Conservation (phyloP, 495 filamentous ascomycete genomes). For the Neurospora sp. region DNA sequence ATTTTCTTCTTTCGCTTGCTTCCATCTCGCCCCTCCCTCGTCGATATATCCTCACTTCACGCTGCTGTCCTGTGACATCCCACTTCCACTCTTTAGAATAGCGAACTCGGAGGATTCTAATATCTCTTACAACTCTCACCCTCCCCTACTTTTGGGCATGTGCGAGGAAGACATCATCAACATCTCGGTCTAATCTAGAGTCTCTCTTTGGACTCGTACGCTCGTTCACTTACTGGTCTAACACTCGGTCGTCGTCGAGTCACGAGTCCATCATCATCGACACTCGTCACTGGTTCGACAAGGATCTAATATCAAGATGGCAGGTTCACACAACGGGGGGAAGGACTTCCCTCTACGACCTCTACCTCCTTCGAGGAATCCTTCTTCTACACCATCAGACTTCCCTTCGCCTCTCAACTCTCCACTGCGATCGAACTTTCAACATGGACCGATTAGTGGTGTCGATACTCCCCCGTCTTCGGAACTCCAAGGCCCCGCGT, state of each 20-base stretch:
- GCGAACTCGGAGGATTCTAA: neutral
- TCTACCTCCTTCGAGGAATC: neutral
- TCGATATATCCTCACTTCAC: neutral
- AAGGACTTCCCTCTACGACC: constrained; percentile 6
- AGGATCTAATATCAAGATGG: neutral
- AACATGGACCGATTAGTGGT: neutral
- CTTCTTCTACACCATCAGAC: neutral
- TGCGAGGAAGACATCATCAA: neutral
- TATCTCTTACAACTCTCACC: neutral
- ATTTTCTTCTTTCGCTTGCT: neutral
- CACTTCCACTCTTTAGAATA: neutral
- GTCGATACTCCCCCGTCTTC: neutral
- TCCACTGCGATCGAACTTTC: neutral
- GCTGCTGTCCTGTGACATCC: neutral
- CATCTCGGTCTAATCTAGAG: neutral
- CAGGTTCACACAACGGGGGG: neutral
- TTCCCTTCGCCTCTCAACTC: constrained; percentile 1
- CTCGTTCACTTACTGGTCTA: neutral
- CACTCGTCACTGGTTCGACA: neutral
- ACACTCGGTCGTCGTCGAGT: neutral
- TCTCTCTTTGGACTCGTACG: neutral
- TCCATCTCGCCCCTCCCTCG: neutral
- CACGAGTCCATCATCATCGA: neutral
- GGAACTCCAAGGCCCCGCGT: neutral
- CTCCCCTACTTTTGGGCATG: neutral